Evolutionary conservation across 2,329 filamentous ascomycete species (phyloP).

Genomic region (Amylocarpus encephaloides): DNA sequence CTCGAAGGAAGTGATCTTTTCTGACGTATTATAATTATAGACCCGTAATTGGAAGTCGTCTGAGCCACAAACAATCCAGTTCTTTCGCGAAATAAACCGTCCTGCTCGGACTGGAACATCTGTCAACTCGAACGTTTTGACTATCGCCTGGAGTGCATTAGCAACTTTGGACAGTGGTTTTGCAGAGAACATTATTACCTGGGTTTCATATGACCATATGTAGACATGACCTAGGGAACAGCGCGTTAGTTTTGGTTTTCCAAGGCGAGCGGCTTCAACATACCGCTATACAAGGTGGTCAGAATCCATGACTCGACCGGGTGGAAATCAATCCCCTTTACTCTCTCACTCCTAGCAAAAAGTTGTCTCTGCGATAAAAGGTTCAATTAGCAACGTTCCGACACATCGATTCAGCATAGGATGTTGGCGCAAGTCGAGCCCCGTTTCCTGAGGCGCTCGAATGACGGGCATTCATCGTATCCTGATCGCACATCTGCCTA

Average conservation of each 20-base stretch:
- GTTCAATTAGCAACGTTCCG: conserved; percentile 30
- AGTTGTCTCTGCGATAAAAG: conserved; percentile 60
- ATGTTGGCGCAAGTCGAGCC: conserved; percentile 19
- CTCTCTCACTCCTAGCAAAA: conserved; percentile 86
- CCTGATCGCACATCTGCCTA: conserved; percentile 1
- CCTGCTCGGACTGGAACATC: conserved; percentile 96
- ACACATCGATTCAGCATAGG: conserved; percentile 18
- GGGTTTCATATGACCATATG: conserved; percentile 98
- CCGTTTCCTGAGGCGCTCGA: conserved; percentile 13
- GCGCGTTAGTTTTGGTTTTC: conserved; percentile 20
- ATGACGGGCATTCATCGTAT: conserved; percentile 7
- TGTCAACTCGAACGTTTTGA: conserved; percentile 98
- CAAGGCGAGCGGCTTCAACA: conserved; percentile 28
- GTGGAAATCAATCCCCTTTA: conserved; percentile 97
- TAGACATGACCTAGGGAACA: conserved; percentile 77
- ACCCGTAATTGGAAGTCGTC: conserved; percentile 85
- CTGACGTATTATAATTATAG: conserved; percentile 99
- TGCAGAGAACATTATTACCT: conserved; percentile 39
- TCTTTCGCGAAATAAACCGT: conserved; percentile 94
- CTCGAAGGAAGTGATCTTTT: conserved; percentile 96
- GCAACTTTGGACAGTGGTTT: background rate
- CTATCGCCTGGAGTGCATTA: conserved; percentile 56
- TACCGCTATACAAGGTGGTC: conserved; percentile 93
- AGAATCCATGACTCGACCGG: conserved; percentile 95
- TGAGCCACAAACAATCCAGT: conserved; percentile 95